phyloP scores from a whole-genome alignment of 1,284 basidiomycete genomes.

The Gomphus bonarii region DNA sequence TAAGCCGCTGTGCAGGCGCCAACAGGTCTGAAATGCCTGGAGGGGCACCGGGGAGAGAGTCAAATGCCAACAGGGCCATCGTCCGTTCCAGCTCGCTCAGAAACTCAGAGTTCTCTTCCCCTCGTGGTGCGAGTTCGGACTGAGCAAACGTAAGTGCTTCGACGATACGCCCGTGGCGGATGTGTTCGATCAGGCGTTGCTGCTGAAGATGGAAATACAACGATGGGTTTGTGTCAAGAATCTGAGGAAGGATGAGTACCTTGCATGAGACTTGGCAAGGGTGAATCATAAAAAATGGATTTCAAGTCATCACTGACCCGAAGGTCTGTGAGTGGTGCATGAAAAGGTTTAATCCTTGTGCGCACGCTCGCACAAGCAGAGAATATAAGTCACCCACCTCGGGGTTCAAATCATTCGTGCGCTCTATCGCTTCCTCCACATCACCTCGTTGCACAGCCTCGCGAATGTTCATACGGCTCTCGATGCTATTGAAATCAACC shows the following conservation, averaged over 20 bases:
- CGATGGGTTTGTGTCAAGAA: constrained; percentile 85
- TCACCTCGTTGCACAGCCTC: constrained; percentile 91
- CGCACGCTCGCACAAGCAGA: constrained; percentile 11
- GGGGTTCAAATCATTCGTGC: constrained; percentile 92
- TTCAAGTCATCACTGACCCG: constrained; percentile 65
- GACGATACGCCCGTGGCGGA: constrained; percentile 69
- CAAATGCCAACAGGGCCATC: constrained; percentile 93
- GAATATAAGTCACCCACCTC: constrained; percentile 60
- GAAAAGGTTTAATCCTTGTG: constrained; percentile 79
- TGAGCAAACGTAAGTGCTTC: constrained; percentile 89
- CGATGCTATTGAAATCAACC: constrained; percentile 86
- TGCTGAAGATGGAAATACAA: constrained; percentile 92
- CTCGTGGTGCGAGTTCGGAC: constrained; percentile 86
- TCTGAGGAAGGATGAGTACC: constrained; percentile 40
- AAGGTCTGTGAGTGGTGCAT: constrained; percentile 98
- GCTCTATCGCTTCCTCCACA: constrained; percentile 87
- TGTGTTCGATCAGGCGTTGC: constrained; percentile 90
- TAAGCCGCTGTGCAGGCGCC: constrained; percentile 79
- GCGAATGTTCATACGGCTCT: constrained; percentile 88
- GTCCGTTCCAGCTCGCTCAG: constrained; percentile 86
- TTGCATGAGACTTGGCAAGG: constrained; percentile 13
- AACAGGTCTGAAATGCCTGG: constrained; percentile 67
- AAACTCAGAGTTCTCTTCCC: constrained; percentile 92
- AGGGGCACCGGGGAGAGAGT: constrained; percentile 41
- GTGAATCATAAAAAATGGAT: constrained; percentile 32